phyloP scores from a whole-genome alignment of 768 basidiomycete species.

The Strobilomyces dryophilus region DNA sequence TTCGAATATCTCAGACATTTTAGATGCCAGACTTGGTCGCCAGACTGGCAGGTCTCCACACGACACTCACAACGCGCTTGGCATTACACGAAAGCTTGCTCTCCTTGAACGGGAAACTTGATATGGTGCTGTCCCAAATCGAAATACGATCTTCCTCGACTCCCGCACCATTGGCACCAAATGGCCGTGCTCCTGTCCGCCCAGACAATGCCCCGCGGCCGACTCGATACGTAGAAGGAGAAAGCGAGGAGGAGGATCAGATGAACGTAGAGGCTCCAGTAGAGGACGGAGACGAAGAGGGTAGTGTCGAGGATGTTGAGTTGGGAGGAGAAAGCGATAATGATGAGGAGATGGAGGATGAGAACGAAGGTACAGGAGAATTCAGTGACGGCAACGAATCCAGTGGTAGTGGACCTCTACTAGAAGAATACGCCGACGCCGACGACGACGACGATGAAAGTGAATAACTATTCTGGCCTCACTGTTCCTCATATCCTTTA shows the following conservation, averaged over 20 bases:
- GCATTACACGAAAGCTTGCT: constrained; percentile 81
- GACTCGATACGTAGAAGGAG: constrained; percentile 71
- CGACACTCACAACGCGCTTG: constrained; percentile 74
- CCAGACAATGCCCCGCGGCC: constrained; percentile 38
- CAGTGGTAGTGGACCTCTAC: constrained; percentile 35
- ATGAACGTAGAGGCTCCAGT: constrained; percentile 57
- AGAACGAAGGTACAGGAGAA: constrained; percentile 41
- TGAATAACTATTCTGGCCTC: constrained; percentile 29
- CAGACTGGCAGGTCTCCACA: constrained; percentile 79
- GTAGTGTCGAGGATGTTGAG: constrained; percentile 77
- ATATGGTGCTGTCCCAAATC: constrained; percentile 92
- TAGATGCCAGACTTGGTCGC: constrained; percentile 92
- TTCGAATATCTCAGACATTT: constrained; percentile 9
- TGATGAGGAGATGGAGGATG: constrained; percentile 43
- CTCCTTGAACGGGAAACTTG: constrained; percentile 83
- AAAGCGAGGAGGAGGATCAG: constrained; percentile 64
- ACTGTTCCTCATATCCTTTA: not conserved
- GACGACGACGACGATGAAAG: constrained; percentile 53
- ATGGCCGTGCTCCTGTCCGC: constrained; percentile 34
- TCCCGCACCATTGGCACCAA: constrained; percentile 50
- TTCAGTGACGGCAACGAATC: constrained; percentile 38
- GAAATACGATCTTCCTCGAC: constrained; percentile 78
- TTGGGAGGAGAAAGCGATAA: constrained; percentile 62
- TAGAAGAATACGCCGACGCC: constrained; percentile 57
- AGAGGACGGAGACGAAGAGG: constrained; percentile 63